A percentile compares a stretch with the other conserved stretches of the same genome.
These are phyloP conservation scores for Backusella psychrophila DNA, from an alignment of 192 early-diverging fungal genomes.

Conservation along the genomic window DNA sequence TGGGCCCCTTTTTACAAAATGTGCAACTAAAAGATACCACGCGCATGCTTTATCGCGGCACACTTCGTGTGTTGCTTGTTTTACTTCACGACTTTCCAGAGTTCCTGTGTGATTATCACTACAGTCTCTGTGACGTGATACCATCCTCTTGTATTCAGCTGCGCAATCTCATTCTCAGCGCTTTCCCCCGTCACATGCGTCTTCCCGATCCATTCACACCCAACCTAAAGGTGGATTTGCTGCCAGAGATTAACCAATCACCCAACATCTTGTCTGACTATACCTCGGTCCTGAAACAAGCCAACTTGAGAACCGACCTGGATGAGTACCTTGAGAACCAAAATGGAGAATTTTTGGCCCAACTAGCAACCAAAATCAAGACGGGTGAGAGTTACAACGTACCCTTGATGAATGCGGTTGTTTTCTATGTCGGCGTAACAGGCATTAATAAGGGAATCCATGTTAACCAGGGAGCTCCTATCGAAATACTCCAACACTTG, in stretches of 20 bases:
- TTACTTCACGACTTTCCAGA: constrained; percentile 97
- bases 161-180: constrained; percentile 94
- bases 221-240: constrained; percentile 87
- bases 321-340: constrained; percentile 65
- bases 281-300: constrained; percentile 53
- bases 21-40: constrained; percentile 71
- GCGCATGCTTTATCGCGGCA: constrained; percentile 85
- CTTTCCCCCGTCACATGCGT: constrained; percentile 92
- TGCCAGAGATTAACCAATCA: constrained; percentile 85
- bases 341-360: constrained; percentile 41
- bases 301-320: constrained; percentile 69
- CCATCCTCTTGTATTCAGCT: constrained; percentile 91
- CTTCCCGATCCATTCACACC: constrained; percentile 97
- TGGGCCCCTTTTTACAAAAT: constrained; percentile 79
- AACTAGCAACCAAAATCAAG: constrained; percentile 26
- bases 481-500: constrained; percentile 84
- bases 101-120: constrained; percentile 91
- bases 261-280: constrained; percentile 90
- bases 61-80: constrained; percentile 87
- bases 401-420: constrained; percentile 82
- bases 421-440: constrained; percentile 83
- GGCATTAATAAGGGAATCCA: constrained; percentile 61
- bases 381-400: constrained; percentile 67
- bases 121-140: constrained; percentile 89
- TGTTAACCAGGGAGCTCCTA: constrained; percentile 62